Evolutionary conservation across 345 rosid species (phyloP).

Genomic region (Adansonia digitata): DNA sequence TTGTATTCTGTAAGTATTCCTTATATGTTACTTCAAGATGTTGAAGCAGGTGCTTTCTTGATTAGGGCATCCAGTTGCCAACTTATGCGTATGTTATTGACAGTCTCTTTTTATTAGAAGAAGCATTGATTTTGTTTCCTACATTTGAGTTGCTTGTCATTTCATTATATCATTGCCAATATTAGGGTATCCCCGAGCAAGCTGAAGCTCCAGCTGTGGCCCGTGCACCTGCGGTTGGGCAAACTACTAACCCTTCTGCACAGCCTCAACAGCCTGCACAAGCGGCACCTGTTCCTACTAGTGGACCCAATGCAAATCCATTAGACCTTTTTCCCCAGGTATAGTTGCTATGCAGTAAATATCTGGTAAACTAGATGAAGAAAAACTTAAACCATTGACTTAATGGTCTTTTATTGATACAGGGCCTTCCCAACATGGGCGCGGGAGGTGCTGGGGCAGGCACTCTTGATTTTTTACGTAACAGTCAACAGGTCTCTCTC

Average conservation of each 20-base stretch:
- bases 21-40: constrained; percentile 30
- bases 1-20: constrained; percentile 64
- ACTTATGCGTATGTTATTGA: background rate
- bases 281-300: constrained; percentile 42
- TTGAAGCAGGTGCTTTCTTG: background rate
- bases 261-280: constrained; percentile 45
- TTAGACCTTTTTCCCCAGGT: constrained; percentile 95
- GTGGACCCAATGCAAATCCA: constrained; percentile 88
- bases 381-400: background rate
- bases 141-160: background rate
- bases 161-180: background rate
- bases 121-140: background rate
- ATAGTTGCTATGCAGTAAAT: constrained; percentile 7
- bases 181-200: constrained; percentile 81
- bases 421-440: constrained; percentile 91
- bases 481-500: constrained; percentile 73
- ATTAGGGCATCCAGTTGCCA: background rate
- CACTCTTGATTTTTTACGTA: constrained; percentile 74
- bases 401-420: constrained; percentile 15
- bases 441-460: constrained; percentile 64
- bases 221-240: constrained; percentile 37
- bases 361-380: background rate
- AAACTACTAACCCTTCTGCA: constrained; percentile 47
- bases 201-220: constrained; percentile 42
- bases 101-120: background rate